Base-by-base conservation (phyloP, 371 early-diverging fungal genomes). In the Mortierella sp. region DNA sequence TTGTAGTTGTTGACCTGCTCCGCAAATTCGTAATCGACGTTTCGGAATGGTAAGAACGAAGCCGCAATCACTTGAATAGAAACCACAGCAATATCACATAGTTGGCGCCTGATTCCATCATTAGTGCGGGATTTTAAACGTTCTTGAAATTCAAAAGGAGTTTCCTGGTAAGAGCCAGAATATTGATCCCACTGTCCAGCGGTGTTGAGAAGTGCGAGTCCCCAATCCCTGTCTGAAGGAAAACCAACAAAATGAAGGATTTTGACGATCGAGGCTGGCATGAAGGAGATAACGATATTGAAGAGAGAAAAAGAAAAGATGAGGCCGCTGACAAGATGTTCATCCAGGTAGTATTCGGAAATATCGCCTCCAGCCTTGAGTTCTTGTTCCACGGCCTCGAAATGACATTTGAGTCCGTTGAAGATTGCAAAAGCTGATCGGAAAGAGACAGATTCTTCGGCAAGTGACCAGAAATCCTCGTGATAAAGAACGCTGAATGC, bases 281-380 rank as follows among this genome's bases (percentile, higher is more conserved):
- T 16, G 62, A 80, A 80, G 8, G 75, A 74, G 62, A 74, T 74
- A 38, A 24, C 75, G 57, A 74, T 71, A 50, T 80, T 80, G 72
- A 74, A 80, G 53, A 80, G 53, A 1, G 75, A 74, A 3, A 60
- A 48, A 0, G 75, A 67, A 63, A 74, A 70, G 48, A 74, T 79
- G n/a, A 79, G 48, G 0, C 79, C 79, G 15, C 70, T 79, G 19
- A 74, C 66, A 19, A 79, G 22, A 61, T 79, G 79, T 28, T 79
- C 79, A 48, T 79, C 79, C 21, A 79, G 48, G 21, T 74, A 60
- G 33, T 79, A 61, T 48, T 79, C 70, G 2, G 74, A 53, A 28
- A 79, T 79, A 40, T 79, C 79, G 41, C 74, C 74, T 5, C 79
- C 79, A 2, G 74, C 79, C 60, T 74, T 79, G 32, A 79, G 79